These are phyloP conservation scores for Mentha longifolia DNA, from an alignment of 257 asterid species.

Conservation along the genomic window DNA sequence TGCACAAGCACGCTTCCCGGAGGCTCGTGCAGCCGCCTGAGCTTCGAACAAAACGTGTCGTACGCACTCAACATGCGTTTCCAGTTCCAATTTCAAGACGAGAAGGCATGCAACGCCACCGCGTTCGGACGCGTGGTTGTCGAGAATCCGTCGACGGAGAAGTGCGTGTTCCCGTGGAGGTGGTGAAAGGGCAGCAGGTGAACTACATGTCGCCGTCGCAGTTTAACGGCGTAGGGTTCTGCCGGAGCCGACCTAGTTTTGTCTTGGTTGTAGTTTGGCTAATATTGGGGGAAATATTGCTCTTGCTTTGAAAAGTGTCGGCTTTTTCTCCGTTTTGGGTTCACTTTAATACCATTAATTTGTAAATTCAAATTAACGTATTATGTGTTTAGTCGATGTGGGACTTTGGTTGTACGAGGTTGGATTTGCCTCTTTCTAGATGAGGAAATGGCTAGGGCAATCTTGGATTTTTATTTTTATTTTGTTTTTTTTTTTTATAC, in stretches of 20 bases:
- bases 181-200: conserved; percentile 34
- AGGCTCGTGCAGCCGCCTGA: conserved; percentile 40
- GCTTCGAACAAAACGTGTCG: conserved; percentile 20
- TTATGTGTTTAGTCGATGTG: too few relatives aligned
- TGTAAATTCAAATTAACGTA: too few relatives aligned
- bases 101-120: conserved; percentile 5
- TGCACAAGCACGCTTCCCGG: conserved; percentile 34
- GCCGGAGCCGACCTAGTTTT: neutral
- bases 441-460: too few relatives aligned
- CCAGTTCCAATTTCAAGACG: conserved; percentile 30
- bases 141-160: conserved; percentile 35
- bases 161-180: conserved; percentile 48
- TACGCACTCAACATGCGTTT: conserved; percentile 44
- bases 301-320: neutral
- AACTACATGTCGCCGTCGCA: too few relatives aligned
- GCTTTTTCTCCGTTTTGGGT: too few relatives aligned
- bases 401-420: too few relatives aligned
- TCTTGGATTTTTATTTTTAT: too few relatives aligned
- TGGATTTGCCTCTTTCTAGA: neutral
- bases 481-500: too few relatives aligned
- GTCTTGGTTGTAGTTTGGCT: neutral
- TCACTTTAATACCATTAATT: too few relatives aligned
- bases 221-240: neutral
- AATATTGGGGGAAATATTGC: neutral
- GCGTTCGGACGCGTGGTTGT: conserved; percentile 32